A percentile compares a stretch with the other conserved stretches of the same genome.
These are phyloP conservation scores for Stylonectria norvegica DNA, from an alignment of 2,329 filamentous ascomycete species.

Conservation along the genomic window DNA sequence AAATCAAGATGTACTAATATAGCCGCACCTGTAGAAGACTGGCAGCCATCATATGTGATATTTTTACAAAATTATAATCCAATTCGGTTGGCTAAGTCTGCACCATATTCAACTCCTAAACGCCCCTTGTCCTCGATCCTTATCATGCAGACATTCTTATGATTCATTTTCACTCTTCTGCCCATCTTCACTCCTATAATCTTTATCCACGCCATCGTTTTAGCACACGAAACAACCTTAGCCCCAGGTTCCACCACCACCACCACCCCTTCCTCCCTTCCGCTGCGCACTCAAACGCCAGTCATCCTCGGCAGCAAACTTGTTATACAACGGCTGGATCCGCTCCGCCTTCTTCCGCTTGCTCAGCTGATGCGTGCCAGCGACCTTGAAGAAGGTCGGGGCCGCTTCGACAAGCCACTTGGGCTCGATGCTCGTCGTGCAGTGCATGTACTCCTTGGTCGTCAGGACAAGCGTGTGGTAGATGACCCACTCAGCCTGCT, in stretches of 20 bases:
- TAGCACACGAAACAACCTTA: constrained; percentile 34
- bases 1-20: no score
- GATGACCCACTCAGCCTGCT: constrained; percentile 93
- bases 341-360: constrained; percentile 92
- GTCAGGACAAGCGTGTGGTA: constrained; percentile 90
- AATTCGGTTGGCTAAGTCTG: no score
- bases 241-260: constrained; percentile 89
- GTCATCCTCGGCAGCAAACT: constrained; percentile 88
- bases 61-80: no score
- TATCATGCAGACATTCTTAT: no score
- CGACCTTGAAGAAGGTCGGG: constrained; percentile 99
- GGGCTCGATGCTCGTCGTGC: constrained; percentile 87
- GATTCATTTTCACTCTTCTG: no score
- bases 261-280: constrained; percentile 78
- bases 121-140: no score
- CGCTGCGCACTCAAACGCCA: constrained; percentile 90
- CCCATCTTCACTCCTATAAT: no score
- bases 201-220: not conserved
- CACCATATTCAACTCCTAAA: no score
- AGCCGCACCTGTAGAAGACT: no score
- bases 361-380: constrained; percentile 77
- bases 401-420: constrained; percentile 93
- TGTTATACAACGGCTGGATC: constrained; percentile 92
- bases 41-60: no score
- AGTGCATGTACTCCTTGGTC: constrained; percentile 98